Evolutionary conservation across 805 yeast species (phyloP).

Genomic region (Candida koratica): DNA sequence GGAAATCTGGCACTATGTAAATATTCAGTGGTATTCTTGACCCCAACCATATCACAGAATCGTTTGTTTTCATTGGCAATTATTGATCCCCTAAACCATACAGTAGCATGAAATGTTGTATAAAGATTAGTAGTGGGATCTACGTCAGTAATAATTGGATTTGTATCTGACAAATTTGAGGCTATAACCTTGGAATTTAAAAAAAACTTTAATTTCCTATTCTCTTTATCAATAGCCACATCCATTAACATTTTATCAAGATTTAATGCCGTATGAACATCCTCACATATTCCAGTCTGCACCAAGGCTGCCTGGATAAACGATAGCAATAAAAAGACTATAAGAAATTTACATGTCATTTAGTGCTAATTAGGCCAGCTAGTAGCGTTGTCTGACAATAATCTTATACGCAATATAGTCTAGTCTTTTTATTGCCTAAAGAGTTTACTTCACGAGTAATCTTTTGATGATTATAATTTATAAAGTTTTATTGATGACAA

Average conservation of each 20-base stretch:
- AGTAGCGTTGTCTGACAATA: too few relatives aligned
- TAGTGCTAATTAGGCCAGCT: too few relatives aligned
- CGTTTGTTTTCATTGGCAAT: slow-evolving; percentile 38
- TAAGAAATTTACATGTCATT: too few relatives aligned
- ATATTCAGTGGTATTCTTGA: slow-evolving; percentile 30
- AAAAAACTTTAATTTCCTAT: slow-evolving; percentile 29
- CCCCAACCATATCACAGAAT: slow-evolving; percentile 41
- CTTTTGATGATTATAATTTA: too few relatives aligned
- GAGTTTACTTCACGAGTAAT: too few relatives aligned
- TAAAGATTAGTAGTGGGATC: slow-evolving; percentile 42
- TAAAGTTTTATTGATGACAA: too few relatives aligned
- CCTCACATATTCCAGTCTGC: slow-evolving; percentile 18
- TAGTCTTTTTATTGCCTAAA: too few relatives aligned
- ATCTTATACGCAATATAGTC: too few relatives aligned
- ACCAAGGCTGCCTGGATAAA: slow-evolving; percentile 21
- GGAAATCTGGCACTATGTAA: slow-evolving; percentile 26
- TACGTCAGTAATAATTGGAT: slow-evolving; percentile 38
- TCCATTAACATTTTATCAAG: slow-evolving; percentile 30
- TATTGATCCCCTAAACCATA: slow-evolving; percentile 42
- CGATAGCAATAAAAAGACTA: slow-evolving; percentile 11
- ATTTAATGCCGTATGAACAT: slow-evolving; percentile 7
- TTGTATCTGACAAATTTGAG: slow-evolving; percentile 8
- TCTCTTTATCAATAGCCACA: slow-evolving; percentile 32
- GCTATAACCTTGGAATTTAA: slow-evolving; percentile 29
- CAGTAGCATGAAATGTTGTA: slow-evolving; percentile 46